Evolutionary conservation across 2,329 filamentous ascomycete genomes (phyloP), one percentile per base, ranked within the genome.

Genomic region (Aquanectria penicillioides): DNA sequence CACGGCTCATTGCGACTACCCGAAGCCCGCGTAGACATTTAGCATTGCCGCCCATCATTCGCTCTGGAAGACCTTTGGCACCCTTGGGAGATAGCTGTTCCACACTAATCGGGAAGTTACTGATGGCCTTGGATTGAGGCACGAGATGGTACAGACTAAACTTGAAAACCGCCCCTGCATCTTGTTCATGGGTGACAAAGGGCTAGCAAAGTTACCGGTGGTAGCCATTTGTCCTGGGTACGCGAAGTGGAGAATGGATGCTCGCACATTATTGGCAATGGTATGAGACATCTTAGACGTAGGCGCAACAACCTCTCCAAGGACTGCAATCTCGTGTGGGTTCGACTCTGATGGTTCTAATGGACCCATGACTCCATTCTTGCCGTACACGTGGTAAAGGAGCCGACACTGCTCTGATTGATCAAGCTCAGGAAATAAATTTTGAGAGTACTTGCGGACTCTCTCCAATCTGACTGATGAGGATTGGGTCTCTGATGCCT

Each of bases 1-100:
- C 86, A 15, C 89, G 86, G 67, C 87, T 90, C 46, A 92, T 77
- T 71, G 93, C 90, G 6, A 93, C 80, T 6, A 92, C 89, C 54
- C 87, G 87, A 66, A 92, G 79, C 1, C 89, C 89, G 73, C 78
- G 33, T 79, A 85, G 65, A 71, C 75, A 78, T 15, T 58, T 62
- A 0, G 31, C n/a, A 8, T 29, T 63, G 1, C 54, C 50, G 1
- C 15, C 7, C 8, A 5, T n/a, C 38, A 61, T 57, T 2, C 25
- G 40, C 3, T 11, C n/a, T 2, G 58, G 25, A 1, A 60, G 5
- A 2, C 40, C 33, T 6, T 13, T 29, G 2, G 63, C 48, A 1
- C 61, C 57, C 2, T 69, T 55, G 8, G 57, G 47, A 1, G 52
- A 46, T 0, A 83, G 51, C 28, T 77, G 76, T 1, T 63, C 71